Conservation (phyloP, 2,329 filamentous ascomycete genomes). For the Pseudogymnoascus sp. region DNA sequence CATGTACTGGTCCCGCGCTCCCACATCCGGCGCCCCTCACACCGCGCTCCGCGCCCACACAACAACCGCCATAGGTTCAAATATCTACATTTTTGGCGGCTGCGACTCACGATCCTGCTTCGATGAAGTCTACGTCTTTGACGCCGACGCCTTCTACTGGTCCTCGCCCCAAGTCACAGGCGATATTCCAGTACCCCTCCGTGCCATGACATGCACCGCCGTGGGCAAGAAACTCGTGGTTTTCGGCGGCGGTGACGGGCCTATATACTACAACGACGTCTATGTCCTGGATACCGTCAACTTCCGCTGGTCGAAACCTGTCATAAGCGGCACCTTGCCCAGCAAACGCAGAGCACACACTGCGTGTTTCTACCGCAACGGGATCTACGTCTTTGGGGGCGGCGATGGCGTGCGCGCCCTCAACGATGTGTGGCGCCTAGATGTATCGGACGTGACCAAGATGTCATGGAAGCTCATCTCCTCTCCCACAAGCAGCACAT, state of each 20-base stretch:
- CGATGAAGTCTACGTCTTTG: conserved; percentile 60
- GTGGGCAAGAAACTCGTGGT: conserved; percentile 63
- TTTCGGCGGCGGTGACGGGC: conserved; percentile 62
- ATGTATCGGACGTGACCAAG: conserved; percentile 53
- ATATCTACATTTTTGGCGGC: conserved; percentile 60
- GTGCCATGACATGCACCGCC: conserved; percentile 65
- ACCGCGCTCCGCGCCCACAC: conserved; percentile 58
- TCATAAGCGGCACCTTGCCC: conserved; percentile 46
- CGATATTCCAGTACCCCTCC: conserved; percentile 55
- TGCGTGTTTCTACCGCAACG: conserved; percentile 63
- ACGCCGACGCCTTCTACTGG: conserved; percentile 64
- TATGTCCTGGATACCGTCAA: conserved; percentile 65
- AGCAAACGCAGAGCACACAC: conserved; percentile 59
- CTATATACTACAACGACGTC: conserved; percentile 63
- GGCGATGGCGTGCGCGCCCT: conserved; percentile 62
- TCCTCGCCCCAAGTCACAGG: conserved; percentile 56
- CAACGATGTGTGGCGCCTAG: conserved; percentile 65
- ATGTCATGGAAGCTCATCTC: conserved; percentile 63
- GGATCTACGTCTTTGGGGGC: conserved; percentile 64
- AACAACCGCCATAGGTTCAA: conserved; percentile 57
- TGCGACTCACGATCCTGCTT: conserved; percentile 61
- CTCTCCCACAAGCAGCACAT: conserved; percentile 16
- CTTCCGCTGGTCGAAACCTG: conserved; percentile 56
- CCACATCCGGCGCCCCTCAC: conserved; percentile 53
- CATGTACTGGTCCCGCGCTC: conserved; percentile 65